Evolutionary conservation across 2,329 filamentous ascomycete species (phyloP), one percentile per base, ranked within the genome.

Genomic region (Neopestalotiopsis clavispora): DNA sequence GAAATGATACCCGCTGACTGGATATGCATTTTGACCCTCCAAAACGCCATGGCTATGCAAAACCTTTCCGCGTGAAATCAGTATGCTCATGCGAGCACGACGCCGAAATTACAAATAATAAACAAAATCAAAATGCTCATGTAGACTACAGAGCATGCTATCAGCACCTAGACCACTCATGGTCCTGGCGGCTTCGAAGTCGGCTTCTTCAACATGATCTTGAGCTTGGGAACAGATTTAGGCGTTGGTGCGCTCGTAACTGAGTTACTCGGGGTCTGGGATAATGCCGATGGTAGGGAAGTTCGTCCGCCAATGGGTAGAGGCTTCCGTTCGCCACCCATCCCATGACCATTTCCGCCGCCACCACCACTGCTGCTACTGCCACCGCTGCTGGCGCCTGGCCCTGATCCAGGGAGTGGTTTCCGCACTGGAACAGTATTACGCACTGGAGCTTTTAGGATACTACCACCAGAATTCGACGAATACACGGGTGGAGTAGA

Each of bases 161-260:
- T 52, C 45, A 14, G 45, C 45, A 23, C 45, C 45, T 52, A 7
- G 34, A 10, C 6, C 6, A 38, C 34, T n/a, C n/a, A 52, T 23
- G 17, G 17, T n/a, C 45, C 45, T 20, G 45, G n/a, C 17, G 45
- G n/a, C 45, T 52, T 52, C 17, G 45, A 20, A 20, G n/a, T 7
- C 5, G 45, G 45, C 45, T 52, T 52, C 52, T 69, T 65, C 67
- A 69, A 45, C 4, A 72, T 79, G 56, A 78, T 52, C 69, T 77
- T 79, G 68, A 79, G 75, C 69, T 78, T 79, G 17, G 77, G 59
- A 67, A 76, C 77, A 2, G 72, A 64, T 49, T 72, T 74, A 1
- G 59, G 32, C 4, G 75, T 60, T 3, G 72, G 62, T 7, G 74
- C 40, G 59, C 73, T 67, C 2, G 70, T 68, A 9, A 71, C 67